Evolutionary conservation across 495 filamentous ascomycete genomes (phyloP), one percentile per base, ranked within the genome.

Genomic region (Penicillium longicatenatum): DNA sequence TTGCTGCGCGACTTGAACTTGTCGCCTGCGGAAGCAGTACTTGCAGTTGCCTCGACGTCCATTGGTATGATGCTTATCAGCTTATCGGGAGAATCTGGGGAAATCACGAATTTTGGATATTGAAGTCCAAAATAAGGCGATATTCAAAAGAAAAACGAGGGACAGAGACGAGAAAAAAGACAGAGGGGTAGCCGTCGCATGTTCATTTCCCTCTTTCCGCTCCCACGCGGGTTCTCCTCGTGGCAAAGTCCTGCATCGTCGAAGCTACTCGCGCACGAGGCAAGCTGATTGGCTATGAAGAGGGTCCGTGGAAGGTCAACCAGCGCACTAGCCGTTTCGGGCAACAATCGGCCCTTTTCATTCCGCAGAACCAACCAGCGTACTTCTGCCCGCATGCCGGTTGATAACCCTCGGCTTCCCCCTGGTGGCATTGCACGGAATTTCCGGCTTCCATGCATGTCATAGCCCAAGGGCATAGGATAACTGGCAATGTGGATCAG

Each of bases 1-100:
- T 45, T 49, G 5, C 29, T 22, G 17, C 22, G 51, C 42, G 55
- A 47, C 14, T 57, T 62, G 35, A 10, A 17, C 20, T 57, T 20
- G 2, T 52, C 48, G 4, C 19, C 31, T 11, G 22, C 26, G 3
- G 31, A 20, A 16, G 48, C 47, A 16, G 56, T 12, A 5, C 30
- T 49, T 0, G 59, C 55, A 11, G 59, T 50, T 10, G 44, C 29
- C 44, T 65, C 63, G 8, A 65, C 43, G 35, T 65, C 63, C 63
- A 65, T 65, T 47, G 37, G 47, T 20, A 21, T 45, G 22, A 10
- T 43, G 50, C 33, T 35, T 50, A 50, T 50, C 47, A 11, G 44
- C 24, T 31, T 48, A 48, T 48, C 16, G 24, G 42, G 19, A 12
- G 0, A 45, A 45, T 39, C 37, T n/a, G 16, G 37, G 37, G 16